Evolutionary conservation across 2,329 filamentous ascomycete genomes (phyloP).

Genomic region (Colletotrichum sp.): DNA sequence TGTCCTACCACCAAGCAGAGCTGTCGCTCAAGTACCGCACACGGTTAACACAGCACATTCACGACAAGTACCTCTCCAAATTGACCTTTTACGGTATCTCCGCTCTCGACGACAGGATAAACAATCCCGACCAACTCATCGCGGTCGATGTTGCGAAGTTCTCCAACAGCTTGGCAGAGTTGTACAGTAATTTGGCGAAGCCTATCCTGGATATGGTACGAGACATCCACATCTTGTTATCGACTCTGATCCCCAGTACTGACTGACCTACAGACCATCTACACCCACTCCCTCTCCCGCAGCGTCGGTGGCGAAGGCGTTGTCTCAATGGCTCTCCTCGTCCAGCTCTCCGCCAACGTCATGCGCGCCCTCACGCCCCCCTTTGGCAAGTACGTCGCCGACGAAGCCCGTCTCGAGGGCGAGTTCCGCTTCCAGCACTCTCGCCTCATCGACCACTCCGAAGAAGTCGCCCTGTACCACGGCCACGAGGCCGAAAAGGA

Average conservation of each 20-base stretch:
- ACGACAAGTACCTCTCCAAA: slow-evolving; percentile 94
- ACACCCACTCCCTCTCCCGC: slow-evolving; percentile 91
- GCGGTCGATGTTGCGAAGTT: slow-evolving; percentile 97
- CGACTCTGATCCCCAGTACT: background rate
- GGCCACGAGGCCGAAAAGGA: slow-evolving; percentile 96
- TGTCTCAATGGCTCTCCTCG: slow-evolving; percentile 92
- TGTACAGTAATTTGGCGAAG: slow-evolving; percentile 97
- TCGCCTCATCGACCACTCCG: slow-evolving; percentile 91
- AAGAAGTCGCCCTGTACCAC: slow-evolving; percentile 90
- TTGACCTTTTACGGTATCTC: slow-evolving; percentile 98
- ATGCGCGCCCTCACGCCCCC: slow-evolving; percentile 96
- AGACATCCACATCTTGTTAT: slow-evolving; percentile 15
- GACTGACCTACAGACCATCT: slow-evolving; percentile 67
- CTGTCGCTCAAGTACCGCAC: slow-evolving; percentile 92
- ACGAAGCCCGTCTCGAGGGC: slow-evolving; percentile 92
- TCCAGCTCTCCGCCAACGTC: slow-evolving; percentile 89
- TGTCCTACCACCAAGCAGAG: slow-evolving; percentile 96
- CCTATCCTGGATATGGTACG: slow-evolving; percentile 87
- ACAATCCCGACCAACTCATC: slow-evolving; percentile 97
- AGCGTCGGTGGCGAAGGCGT: slow-evolving; percentile 96
- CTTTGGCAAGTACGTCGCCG: slow-evolving; percentile 96
- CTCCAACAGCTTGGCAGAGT: slow-evolving; percentile 90
- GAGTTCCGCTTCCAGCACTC: slow-evolving; percentile 97
- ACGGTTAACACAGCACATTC: slow-evolving; percentile 90
- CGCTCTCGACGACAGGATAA: slow-evolving; percentile 94